Evolutionary conservation across 2,329 filamentous ascomycete genomes (phyloP).

Genomic region (Zalaria obscura): DNA sequence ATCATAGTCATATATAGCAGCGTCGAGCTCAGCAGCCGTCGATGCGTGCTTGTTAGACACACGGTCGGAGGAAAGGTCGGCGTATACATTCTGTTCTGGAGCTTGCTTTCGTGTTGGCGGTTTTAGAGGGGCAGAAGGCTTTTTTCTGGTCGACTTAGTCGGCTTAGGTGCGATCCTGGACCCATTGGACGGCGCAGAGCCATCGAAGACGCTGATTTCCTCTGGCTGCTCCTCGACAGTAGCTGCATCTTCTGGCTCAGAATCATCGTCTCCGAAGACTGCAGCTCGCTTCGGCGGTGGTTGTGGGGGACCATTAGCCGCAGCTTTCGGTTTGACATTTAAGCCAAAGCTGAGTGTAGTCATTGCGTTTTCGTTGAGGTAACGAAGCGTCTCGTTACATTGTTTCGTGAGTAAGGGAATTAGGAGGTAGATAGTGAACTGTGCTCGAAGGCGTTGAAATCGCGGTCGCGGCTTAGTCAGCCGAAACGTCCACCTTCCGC

Average conservation of each 20-base stretch:
- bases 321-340: constrained; percentile 17
- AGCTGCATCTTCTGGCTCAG: constrained; percentile 35
- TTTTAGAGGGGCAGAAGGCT: constrained; percentile 13
- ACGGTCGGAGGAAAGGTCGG: constrained; percentile 52
- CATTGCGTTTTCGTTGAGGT: background rate
- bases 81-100: constrained; percentile 28
- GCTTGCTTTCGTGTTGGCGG: constrained; percentile 27
- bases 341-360: constrained; percentile 22
- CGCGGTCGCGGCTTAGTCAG: too few species aligned
- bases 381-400: too few species aligned
- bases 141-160: constrained; percentile 16
- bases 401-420: too few species aligned
- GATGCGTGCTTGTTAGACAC: constrained; percentile 49
- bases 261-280: constrained; percentile 44
- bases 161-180: constrained; percentile 16
- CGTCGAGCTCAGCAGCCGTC: constrained; percentile 52
- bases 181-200: constrained; percentile 24
- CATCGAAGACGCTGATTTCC: constrained; percentile 42
- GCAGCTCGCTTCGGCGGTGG: constrained; percentile 18
- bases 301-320: constrained; percentile 9
- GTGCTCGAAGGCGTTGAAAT: too few species aligned
- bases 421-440: too few species aligned
- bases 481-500: too few species aligned
- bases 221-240: constrained; percentile 30
- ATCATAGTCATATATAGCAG: constrained; percentile 76